Evolutionary conservation across 176 grass and related monocot species (phyloP), one percentile per base, ranked within the genome.

Genomic region (Zea luxurians): DNA sequence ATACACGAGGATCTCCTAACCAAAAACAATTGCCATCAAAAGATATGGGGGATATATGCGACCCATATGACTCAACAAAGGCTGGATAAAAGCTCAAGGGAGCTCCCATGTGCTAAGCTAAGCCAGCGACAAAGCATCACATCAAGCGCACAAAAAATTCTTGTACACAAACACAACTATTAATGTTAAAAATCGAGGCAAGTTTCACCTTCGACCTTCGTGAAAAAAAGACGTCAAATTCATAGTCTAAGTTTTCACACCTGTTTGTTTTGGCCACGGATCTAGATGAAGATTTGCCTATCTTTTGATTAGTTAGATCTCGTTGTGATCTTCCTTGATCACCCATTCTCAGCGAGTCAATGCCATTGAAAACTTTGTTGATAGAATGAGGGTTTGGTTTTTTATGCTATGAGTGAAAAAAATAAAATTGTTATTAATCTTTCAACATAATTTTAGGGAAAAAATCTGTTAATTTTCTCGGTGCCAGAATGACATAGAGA

Each of bases 1-100:
- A 67, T 78, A 78, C 76, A 78, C 76, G 76, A 78, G 76, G 76
- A 78, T 78, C 76, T 54, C 76, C 47, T 37, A 65, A 13, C 11
- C 12, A 27, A 78, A 78, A 67, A 67, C 6, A 78, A 66, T 10
- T 78, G 76, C 3, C 7, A 40, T 20, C 11, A 52, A 38, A 43
- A 67, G 76, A 78, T 78, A 67, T 67, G 76, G 35, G 27, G 37
- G 47, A 42, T 78, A 59, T 59, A 59, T 74, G 72, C n/a, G 52
- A 58, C 71, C 71, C 68, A 11, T 73, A 73, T 73, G 36, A 40
- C 12, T 7, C 50, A 18, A 57, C 9, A 3, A 74, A 52, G 35
- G 71, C 10, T 55, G 50, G 49, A 18, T 73, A 40, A 73, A 73
- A 58, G 36, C 40, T 42, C 48, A 57, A 73, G 70, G 70, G 48